Conservation (phyloP, 2,329 filamentous ascomycete genomes). For the Lasiodiplodia sp. region DNA sequence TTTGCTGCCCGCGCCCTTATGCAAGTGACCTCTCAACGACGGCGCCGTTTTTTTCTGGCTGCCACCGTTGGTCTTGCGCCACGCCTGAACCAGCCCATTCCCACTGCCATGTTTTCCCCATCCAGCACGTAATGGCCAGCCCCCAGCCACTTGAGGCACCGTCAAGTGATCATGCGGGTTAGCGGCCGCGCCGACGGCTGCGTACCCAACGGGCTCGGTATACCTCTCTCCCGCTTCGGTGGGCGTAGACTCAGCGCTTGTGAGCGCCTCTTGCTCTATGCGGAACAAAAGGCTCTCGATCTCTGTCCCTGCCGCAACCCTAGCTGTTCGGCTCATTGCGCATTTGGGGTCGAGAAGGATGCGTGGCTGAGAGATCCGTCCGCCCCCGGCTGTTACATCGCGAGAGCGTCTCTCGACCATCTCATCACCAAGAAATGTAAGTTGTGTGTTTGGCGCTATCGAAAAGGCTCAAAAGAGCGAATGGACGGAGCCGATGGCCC, state of each 20-base stretch:
- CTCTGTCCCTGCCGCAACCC: neutral
- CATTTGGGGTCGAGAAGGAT: neutral
- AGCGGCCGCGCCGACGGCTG: slow-evolving; percentile 11
- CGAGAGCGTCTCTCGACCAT: neutral
- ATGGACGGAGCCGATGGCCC: neutral
- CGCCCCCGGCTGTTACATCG: neutral
- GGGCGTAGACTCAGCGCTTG: neutral
- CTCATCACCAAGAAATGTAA: neutral
- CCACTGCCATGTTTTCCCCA: neutral
- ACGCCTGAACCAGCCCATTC: slow-evolving; percentile 1
- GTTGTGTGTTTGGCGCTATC: neutral
- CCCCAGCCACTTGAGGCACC: neutral
- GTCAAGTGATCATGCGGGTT: slow-evolving; percentile 20
- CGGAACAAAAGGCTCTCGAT: neutral
- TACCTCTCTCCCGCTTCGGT: neutral
- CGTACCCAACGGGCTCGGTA: neutral
- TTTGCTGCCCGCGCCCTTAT: slow-evolving; percentile 21
- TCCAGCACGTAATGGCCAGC: slow-evolving; percentile 7
- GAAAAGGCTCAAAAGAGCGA: neutral
- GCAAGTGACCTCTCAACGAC: slow-evolving; percentile 19
- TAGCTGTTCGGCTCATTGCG: neutral
- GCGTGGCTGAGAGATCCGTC: neutral
- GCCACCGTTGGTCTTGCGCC: slow-evolving; percentile 19
- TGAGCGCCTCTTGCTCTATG: neutral
- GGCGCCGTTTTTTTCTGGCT: slow-evolving; percentile 10